phyloP scores from a whole-genome alignment of 805 yeast genomes.

The Teunomyces funiuensis region DNA sequence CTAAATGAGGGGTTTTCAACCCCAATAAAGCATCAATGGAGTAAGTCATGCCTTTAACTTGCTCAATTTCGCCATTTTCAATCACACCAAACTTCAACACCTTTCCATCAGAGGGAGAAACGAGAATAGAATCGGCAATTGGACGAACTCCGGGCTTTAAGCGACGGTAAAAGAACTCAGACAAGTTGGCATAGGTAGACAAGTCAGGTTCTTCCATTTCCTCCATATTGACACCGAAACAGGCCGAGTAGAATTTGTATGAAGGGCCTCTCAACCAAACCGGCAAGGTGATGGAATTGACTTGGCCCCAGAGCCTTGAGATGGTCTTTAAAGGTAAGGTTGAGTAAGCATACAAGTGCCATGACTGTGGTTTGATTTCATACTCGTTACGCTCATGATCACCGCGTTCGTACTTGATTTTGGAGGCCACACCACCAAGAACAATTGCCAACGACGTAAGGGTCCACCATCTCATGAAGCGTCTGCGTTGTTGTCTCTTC shows the following conservation, averaged over 20 bases:
- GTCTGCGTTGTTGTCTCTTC: constrained; percentile 38
- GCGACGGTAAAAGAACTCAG: constrained; percentile 87
- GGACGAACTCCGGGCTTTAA: constrained; percentile 80
- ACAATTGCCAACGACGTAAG: constrained; percentile 52
- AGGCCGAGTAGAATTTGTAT: constrained; percentile 67
- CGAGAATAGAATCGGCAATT: constrained; percentile 61
- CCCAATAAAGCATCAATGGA: constrained; percentile 88
- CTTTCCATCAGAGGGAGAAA: constrained; percentile 92
- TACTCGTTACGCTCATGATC: constrained; percentile 35
- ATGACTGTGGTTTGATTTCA: constrained; percentile 66
- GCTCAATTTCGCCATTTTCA: constrained; percentile 85
- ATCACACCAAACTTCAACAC: constrained; percentile 82
- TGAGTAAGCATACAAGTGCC: constrained; percentile 88
- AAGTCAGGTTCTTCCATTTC: constrained; percentile 87
- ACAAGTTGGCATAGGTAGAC: constrained; percentile 69
- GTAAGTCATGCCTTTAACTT: constrained; percentile 95
- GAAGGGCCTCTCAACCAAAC: constrained; percentile 85
- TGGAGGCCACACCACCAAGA: constrained; percentile 54
- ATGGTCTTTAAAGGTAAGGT: constrained; percentile 88
- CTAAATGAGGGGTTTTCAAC: constrained; percentile 44
- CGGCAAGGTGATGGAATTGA: constrained; percentile 82
- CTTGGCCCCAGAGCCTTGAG: constrained; percentile 92
- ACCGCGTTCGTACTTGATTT: constrained; percentile 37
- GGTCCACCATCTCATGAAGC: constrained; percentile 53
- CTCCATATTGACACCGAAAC: constrained; percentile 85